phyloP scores from a whole-genome alignment of 352 stramenopile species.

The Globisporangium emineosum region DNA sequence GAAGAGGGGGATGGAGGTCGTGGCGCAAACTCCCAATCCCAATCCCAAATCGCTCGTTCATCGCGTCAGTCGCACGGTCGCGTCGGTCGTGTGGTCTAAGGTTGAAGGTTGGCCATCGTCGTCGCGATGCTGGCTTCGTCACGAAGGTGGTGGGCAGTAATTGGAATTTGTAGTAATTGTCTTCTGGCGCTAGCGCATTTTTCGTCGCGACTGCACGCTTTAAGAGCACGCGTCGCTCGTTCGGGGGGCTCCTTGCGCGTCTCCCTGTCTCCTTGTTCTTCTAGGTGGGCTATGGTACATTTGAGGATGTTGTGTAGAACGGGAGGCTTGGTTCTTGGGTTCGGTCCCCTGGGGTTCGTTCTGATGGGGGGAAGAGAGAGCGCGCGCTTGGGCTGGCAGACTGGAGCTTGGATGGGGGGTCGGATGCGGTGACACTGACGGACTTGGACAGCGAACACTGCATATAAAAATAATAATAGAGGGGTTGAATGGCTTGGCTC shows the following conservation, averaged over 20 bases:
- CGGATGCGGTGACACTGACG: neutral
- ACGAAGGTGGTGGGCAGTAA: neutral
- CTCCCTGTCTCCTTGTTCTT: neutral
- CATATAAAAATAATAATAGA: conserved; percentile 2
- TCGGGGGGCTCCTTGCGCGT: neutral
- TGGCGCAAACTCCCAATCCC: neutral
- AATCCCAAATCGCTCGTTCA: neutral
- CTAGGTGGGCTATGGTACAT: neutral
- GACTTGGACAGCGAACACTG: neutral
- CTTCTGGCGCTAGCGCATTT: neutral
- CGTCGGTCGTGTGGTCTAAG: too few species aligned
- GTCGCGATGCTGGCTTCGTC: neutral
- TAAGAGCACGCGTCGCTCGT: neutral
- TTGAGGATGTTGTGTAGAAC: neutral
- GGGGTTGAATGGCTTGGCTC: neutral
- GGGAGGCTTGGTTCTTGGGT: neutral
- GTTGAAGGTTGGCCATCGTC: neutral
- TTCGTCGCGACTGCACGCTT: neutral
- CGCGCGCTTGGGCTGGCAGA: too few species aligned
- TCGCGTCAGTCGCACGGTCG: neutral
- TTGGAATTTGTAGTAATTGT: neutral
- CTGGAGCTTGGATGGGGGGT: neutral
- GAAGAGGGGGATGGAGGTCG: neutral
- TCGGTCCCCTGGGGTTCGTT: neutral
- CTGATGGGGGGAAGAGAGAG: neutral